Conservation (phyloP, 2,329 filamentous ascomycete species). For the Fusarium oxysporum region DNA sequence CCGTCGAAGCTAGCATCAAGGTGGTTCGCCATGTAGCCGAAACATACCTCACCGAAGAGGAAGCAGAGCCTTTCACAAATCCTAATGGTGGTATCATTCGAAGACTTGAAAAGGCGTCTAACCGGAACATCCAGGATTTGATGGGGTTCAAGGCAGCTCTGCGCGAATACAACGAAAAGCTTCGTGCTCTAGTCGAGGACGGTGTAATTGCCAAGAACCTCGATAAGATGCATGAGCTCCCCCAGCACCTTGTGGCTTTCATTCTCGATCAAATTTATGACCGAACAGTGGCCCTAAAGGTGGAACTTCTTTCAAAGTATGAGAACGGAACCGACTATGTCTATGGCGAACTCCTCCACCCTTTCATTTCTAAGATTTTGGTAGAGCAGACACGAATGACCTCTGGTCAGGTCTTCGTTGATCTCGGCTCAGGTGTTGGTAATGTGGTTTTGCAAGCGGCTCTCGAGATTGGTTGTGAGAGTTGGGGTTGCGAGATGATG, state of each 20-base stretch:
- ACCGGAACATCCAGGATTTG: slow-evolving; percentile 71
- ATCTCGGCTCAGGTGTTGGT: slow-evolving; percentile 94
- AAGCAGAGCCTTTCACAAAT: slow-evolving; percentile 76
- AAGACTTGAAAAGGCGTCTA: slow-evolving; percentile 79
- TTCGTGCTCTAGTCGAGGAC: slow-evolving; percentile 73
- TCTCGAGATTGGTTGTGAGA: slow-evolving; percentile 91
- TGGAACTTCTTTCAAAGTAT: slow-evolving; percentile 86
- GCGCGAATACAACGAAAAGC: slow-evolving; percentile 78
- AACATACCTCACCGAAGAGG: slow-evolving; percentile 80
- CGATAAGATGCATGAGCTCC: slow-evolving; percentile 74
- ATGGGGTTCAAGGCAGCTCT: slow-evolving; percentile 79
- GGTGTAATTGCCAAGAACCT: slow-evolving; percentile 80
- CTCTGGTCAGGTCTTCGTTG: slow-evolving; percentile 88
- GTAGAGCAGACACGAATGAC: slow-evolving; percentile 79
- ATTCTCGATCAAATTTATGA: slow-evolving; percentile 91
- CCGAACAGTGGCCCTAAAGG: slow-evolving; percentile 89
- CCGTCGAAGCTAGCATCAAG: slow-evolving; percentile 77
- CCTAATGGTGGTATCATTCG: slow-evolving; percentile 80
- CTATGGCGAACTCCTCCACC: slow-evolving; percentile 90
- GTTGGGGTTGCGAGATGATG: slow-evolving; percentile 98
- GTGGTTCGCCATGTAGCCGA: slow-evolving; percentile 77
- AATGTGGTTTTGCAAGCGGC: slow-evolving; percentile 96
- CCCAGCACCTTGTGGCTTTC: slow-evolving; percentile 78
- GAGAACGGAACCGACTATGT: slow-evolving; percentile 92
- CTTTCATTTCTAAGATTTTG: slow-evolving; percentile 86